Conservation (phyloP, 768 basidiomycete species). For the Roridomyces roridus region DNA sequence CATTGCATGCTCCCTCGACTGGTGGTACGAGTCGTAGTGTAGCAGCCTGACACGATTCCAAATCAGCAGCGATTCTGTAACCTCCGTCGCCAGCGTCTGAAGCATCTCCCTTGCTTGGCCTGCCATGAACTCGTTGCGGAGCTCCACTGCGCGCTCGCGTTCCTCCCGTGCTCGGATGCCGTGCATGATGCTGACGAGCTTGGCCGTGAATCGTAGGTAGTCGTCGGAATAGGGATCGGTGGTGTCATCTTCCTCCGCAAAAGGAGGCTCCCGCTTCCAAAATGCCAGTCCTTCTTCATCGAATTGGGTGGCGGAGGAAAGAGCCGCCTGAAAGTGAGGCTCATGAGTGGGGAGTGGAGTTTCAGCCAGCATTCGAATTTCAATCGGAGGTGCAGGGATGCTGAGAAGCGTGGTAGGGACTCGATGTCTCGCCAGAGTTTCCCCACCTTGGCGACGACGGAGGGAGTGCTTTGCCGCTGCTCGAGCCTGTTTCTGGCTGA, state of each 20-base stretch:
- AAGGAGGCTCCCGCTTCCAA: conserved; percentile 1
- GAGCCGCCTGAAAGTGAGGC: not conserved
- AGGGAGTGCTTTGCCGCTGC: not conserved
- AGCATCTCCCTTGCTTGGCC: not conserved
- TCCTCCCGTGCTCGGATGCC: not conserved
- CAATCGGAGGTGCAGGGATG: no score
- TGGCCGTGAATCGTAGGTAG: not conserved
- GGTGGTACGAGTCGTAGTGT: not conserved
- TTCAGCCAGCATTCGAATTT: not conserved
- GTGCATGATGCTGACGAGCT: not conserved
- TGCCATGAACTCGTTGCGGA: not conserved
- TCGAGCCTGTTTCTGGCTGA: not conserved
- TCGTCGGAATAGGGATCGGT: not conserved
- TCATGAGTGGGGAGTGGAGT: not conserved
- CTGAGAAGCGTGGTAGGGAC: not conserved
- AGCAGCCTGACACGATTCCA: not conserved
- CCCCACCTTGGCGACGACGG: not conserved
- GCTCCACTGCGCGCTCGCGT: not conserved
- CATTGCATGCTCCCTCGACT: conserved; percentile 2
- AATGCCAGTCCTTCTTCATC: not conserved
- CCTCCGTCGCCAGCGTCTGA: not conserved
- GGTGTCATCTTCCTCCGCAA: not conserved
- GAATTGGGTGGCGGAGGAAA: not conserved
- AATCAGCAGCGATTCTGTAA: not conserved
- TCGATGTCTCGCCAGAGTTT: not conserved